Percentiles rank a stretch among this genome's conserved stretches.
These are phyloP conservation scores for Orbilia brochopaga DNA, from an alignment of 2,329 filamentous ascomycete species.

Conservation along the genomic window DNA sequence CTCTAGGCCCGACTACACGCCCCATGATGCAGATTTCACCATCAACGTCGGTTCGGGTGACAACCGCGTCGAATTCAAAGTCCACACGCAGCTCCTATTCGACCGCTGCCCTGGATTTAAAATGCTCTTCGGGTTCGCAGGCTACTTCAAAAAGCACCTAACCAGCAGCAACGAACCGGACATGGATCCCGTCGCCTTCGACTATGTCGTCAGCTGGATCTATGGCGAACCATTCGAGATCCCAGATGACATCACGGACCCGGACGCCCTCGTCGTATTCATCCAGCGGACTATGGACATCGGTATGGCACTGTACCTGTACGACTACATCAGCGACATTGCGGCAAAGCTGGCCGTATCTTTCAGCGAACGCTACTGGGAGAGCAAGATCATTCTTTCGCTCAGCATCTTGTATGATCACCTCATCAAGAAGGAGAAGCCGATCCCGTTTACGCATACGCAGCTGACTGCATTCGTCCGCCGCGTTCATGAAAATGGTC, in stretches of 20 bases:
- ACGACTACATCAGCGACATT: slow-evolving; percentile 10
- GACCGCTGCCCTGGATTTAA: not conserved
- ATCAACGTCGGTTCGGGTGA: slow-evolving; percentile 11
- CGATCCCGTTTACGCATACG: not conserved
- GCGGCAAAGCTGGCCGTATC: slow-evolving; percentile 4
- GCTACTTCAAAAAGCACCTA: not conserved
- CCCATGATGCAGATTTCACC: slow-evolving; percentile 7
- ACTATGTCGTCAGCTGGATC: slow-evolving; percentile 21
- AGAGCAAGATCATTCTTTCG: not conserved
- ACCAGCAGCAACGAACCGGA: not conserved
- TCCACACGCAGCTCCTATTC: slow-evolving; percentile 3
- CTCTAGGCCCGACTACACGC: slow-evolving; percentile 13
- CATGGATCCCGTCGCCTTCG: slow-evolving; percentile 14
- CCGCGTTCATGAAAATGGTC: not conserved
- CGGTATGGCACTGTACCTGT: not conserved
- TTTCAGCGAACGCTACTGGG: slow-evolving; percentile 8
- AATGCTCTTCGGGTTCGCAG: not conserved
- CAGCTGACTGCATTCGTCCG: slow-evolving; percentile 9
- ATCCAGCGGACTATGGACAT: not conserved
- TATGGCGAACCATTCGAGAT: slow-evolving; percentile 24
- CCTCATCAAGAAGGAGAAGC: not conserved
- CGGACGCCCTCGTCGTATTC: not conserved
- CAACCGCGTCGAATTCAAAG: not conserved
- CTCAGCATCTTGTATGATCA: slow-evolving; percentile 8
- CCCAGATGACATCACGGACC: not conserved